Conservation (phyloP, 106 monocot genomes). For the Chionographis japonica region DNA sequence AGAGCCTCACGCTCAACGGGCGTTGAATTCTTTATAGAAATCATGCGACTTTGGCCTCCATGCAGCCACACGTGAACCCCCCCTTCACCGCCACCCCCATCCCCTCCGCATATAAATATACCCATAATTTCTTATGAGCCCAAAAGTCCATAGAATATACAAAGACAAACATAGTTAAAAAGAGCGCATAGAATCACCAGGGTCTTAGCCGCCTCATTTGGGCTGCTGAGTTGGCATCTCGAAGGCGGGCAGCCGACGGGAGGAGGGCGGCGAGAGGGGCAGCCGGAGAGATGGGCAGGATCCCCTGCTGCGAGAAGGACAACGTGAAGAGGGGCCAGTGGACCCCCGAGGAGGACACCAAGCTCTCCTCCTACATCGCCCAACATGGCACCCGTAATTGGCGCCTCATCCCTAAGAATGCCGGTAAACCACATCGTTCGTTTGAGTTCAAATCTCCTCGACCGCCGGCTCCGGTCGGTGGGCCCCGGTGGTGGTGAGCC, state of each 20-base stretch:
- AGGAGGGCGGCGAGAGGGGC: too few relatives aligned
- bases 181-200: neutral
- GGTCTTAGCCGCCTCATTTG: neutral
- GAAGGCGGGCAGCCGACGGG: too few relatives aligned
- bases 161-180: neutral
- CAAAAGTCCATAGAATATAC: neutral
- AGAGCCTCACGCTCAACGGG: constrained; percentile 42
- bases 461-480: too few relatives aligned
- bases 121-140: neutral
- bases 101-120: neutral
- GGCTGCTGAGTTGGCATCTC: too few relatives aligned
- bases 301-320: constrained; percentile 97
- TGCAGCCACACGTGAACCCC: constrained; percentile 43
- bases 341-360: constrained; percentile 96
- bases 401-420: constrained; percentile 96
- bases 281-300: constrained; percentile 57
- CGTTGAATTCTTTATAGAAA: constrained; percentile 79
- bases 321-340: constrained; percentile 94
- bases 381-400: constrained; percentile 94
- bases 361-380: constrained; percentile 92
- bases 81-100: neutral
- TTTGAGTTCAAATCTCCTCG: too few relatives aligned
- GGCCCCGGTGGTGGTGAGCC: too few relatives aligned
- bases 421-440: constrained; percentile 34
- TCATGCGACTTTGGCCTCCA: constrained; percentile 33